Conservation (phyloP, 1,284 basidiomycete genomes). For the Melanopsichium pennsylvanicum region DNA sequence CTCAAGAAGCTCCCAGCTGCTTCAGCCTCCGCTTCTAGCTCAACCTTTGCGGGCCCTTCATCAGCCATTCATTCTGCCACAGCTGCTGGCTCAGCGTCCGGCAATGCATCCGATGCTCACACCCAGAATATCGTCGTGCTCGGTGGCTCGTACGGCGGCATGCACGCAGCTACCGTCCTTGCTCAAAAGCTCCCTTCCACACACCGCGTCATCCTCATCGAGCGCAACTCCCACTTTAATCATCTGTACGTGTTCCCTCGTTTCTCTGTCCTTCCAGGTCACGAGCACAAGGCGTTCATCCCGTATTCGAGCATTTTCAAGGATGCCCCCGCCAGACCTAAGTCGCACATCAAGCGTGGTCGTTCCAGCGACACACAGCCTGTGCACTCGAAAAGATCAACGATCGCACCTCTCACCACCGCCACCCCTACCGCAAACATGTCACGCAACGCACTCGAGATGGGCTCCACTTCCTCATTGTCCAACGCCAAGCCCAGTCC, state of each 20-base stretch:
- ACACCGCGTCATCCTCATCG: slow-evolving; percentile 68
- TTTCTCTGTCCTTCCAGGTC: slow-evolving; percentile 73
- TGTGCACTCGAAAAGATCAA: neutral
- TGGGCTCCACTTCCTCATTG: slow-evolving; percentile 37
- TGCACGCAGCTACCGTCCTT: slow-evolving; percentile 66
- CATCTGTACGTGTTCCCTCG: slow-evolving; percentile 72
- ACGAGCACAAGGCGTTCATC: slow-evolving; percentile 77
- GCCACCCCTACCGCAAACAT: neutral
- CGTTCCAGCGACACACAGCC: slow-evolving; percentile 8
- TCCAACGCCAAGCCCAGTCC: slow-evolving; percentile 9
- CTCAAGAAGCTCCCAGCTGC: slow-evolving; percentile 20
- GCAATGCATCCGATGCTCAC: slow-evolving; percentile 28
- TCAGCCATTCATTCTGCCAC: slow-evolving; percentile 9
- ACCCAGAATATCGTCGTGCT: slow-evolving; percentile 65
- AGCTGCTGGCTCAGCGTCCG: neutral
- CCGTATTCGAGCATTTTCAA: slow-evolving; percentile 77
- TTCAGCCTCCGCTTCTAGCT: slow-evolving; percentile 4
- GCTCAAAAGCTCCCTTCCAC: slow-evolving; percentile 66
- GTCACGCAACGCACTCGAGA: slow-evolving; percentile 35
- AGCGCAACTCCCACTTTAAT: slow-evolving; percentile 69
- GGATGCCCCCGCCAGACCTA: slow-evolving; percentile 61
- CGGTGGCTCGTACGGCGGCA: slow-evolving; percentile 63
- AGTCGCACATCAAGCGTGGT: slow-evolving; percentile 22
- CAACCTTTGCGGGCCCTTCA: slow-evolving; percentile 5
- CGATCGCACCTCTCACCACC: slow-evolving; percentile 1